Percentiles rank a stretch among this genome's conserved stretches.
Evolutionary conservation across 1,139 yeast genomes (phyloP).

Genomic region (Hansenula sp.): DNA sequence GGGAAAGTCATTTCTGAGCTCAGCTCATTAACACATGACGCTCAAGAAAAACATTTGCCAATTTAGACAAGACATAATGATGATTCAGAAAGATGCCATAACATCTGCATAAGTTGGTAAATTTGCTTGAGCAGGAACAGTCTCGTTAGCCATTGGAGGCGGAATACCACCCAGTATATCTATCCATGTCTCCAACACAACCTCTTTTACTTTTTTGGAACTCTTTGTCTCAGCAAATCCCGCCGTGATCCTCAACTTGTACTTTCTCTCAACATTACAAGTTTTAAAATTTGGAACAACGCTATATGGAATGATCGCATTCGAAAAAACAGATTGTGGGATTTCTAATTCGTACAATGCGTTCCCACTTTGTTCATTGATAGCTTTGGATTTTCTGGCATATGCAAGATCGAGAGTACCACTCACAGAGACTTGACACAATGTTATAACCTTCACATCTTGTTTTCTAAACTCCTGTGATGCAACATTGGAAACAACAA

Average conservation of each 20-base stretch:
- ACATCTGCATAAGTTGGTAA: conserved; percentile 11
- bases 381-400: conserved; percentile 28
- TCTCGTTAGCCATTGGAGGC: conserved; percentile 11
- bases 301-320: conserved; percentile 43
- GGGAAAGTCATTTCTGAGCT: no score
- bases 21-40: no score
- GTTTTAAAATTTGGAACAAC: conserved; percentile 53
- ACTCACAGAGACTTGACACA: conserved; percentile 33
- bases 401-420: conserved; percentile 38
- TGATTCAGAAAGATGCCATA: background rate
- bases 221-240: conserved; percentile 32
- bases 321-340: conserved; percentile 34
- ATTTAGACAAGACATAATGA: no score
- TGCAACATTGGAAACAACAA: conserved; percentile 12
- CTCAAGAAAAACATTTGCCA: no score
- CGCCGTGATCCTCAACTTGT: conserved; percentile 38
- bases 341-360: conserved; percentile 41
- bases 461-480: conserved; percentile 12
- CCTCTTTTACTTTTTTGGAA: conserved; percentile 28
- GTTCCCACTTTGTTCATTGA: conserved; percentile 24
- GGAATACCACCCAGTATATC: conserved; percentile 40
- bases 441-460: conserved; percentile 15
- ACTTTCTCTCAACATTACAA: conserved; percentile 52
- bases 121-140: conserved; percentile 5
- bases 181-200: conserved; percentile 32